Conservation (phyloP, 1,284 basidiomycete genomes). For the Jaminaea rosea region DNA sequence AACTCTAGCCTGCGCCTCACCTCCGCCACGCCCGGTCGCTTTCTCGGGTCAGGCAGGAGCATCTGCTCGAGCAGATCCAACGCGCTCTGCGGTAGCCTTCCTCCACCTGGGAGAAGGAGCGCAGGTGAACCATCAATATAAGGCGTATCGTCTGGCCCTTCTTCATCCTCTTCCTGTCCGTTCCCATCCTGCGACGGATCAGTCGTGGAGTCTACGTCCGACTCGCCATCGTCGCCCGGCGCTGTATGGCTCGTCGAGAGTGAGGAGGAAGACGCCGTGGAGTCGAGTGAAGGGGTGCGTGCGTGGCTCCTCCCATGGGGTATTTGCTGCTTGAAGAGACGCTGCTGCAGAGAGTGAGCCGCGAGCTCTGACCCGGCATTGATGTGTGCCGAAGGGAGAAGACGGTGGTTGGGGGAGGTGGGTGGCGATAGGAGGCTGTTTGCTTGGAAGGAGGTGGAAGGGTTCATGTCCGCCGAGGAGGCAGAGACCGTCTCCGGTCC, state of each 20-base stretch:
- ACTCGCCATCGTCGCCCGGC: background rate
- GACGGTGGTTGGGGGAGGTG: no score
- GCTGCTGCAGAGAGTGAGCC: background rate
- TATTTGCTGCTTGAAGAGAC: background rate
- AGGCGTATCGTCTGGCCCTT: conserved; percentile 5
- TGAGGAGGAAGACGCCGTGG: conserved; percentile 5
- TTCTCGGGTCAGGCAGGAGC: conserved; percentile 20
- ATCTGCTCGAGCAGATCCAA: conserved; percentile 32
- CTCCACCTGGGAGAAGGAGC: conserved; percentile 39
- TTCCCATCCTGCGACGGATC: background rate
- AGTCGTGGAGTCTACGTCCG: conserved; percentile 4
- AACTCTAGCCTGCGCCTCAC: conserved; percentile 8
- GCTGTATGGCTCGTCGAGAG: conserved; percentile 1
- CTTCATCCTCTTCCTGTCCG: background rate
- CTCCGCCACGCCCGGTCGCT: conserved; percentile 24
- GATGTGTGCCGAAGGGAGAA: no score
- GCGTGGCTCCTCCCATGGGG: conserved; percentile 6
- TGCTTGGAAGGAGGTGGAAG: no score
- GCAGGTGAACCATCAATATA: conserved; percentile 39
- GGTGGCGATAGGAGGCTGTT: no score
- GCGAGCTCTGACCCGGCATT: no score
- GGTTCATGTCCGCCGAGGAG: no score
- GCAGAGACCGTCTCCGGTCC: background rate
- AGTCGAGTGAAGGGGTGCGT: conserved; percentile 8
- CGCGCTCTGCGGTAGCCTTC: conserved; percentile 29